Percentiles rank a stretch among this genome's conserved stretches.
These are phyloP conservation scores for Aureobasidium namibiae DNA, from an alignment of 2,329 filamentous ascomycete species.

Conservation along the genomic window DNA sequence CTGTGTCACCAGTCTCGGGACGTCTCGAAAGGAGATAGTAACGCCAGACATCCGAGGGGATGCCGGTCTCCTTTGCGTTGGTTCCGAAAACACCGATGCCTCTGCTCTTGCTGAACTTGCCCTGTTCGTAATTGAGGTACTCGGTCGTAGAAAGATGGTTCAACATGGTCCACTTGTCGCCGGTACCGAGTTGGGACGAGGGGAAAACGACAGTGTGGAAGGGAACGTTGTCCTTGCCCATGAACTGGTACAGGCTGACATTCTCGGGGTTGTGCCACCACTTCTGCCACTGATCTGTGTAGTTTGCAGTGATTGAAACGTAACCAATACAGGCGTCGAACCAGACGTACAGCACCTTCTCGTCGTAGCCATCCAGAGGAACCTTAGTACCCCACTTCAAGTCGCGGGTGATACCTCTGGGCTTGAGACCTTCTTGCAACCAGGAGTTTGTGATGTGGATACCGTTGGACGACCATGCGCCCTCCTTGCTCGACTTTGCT, in stretches of 20 bases:
- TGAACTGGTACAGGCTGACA: conserved; percentile 86
- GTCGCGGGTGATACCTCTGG: conserved; percentile 84
- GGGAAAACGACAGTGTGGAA: conserved; percentile 93
- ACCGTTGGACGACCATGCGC: conserved; percentile 68
- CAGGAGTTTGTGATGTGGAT: conserved; percentile 70
- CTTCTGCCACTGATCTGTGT: conserved; percentile 81
- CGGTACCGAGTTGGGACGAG: conserved; percentile 73
- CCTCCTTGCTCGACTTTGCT: conserved; percentile 61
- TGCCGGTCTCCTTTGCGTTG: conserved; percentile 76
- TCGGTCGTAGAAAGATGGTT: conserved; percentile 85
- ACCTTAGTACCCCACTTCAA: conserved; percentile 76
- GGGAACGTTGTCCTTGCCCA: conserved; percentile 84
- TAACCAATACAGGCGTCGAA: conserved; percentile 92
- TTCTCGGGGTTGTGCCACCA: conserved; percentile 92
- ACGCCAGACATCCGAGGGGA: conserved; percentile 82
- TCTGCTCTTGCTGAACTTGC: conserved; percentile 89
- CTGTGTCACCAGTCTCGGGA: conserved; percentile 76
- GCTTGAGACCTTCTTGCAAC: conserved; percentile 75
- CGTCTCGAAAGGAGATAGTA: conserved; percentile 83
- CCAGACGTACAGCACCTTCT: conserved; percentile 88
- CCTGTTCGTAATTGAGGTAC: conserved; percentile 78
- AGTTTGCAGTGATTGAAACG: conserved; percentile 86
- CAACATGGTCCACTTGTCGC: conserved; percentile 81
- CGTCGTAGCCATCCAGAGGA: conserved; percentile 53
- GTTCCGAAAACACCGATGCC: conserved; percentile 88